phyloP scores from a whole-genome alignment of 495 filamentous ascomycete species.

The Aspergillus asperescens region DNA sequence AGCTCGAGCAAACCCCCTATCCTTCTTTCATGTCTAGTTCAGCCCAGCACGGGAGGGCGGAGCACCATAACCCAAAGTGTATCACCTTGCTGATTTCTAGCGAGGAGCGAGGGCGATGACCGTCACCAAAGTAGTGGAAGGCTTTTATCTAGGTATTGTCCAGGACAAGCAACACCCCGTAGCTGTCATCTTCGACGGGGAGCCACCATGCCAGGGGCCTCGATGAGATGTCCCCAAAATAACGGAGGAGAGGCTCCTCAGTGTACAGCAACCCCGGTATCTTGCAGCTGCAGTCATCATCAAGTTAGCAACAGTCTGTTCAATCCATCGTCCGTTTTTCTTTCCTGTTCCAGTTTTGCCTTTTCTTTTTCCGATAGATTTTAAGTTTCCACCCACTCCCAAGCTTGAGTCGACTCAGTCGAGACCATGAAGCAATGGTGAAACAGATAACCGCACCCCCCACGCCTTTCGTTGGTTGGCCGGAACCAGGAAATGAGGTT shows the following conservation, averaged over 20 bases:
- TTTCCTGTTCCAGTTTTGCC: not conserved
- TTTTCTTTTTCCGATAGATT: conserved; percentile 8
- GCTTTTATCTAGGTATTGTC: not conserved
- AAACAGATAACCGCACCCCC: conserved; percentile 17
- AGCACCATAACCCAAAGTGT: conserved; percentile 13
- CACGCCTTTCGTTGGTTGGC: conserved; percentile 7
- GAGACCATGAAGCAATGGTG: conserved; percentile 20
- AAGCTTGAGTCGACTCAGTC: conserved; percentile 13
- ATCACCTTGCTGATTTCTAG: conserved; percentile 6
- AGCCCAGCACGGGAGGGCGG: conserved; percentile 11
- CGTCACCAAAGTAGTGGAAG: not conserved
- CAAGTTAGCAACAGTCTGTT: not conserved
- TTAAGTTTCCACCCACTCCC: conserved; percentile 12
- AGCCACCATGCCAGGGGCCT: too few species aligned
- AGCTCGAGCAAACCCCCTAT: conserved; percentile 13
- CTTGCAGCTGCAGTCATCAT: not conserved
- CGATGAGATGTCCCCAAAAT: not conserved
- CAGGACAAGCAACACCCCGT: not conserved
- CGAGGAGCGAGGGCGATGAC: not conserved
- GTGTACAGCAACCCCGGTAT: not conserved
- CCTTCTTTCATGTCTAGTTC: conserved; percentile 13
- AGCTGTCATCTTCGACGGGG: not conserved
- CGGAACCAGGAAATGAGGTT: conserved; percentile 15
- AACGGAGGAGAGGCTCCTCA: not conserved
- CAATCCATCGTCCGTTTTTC: not conserved